A percentile compares a stretch with the other conserved stretches of the same genome.
phyloP scores from a whole-genome alignment of 1,284 basidiomycete genomes.

The Fomitopsis schrenkii region DNA sequence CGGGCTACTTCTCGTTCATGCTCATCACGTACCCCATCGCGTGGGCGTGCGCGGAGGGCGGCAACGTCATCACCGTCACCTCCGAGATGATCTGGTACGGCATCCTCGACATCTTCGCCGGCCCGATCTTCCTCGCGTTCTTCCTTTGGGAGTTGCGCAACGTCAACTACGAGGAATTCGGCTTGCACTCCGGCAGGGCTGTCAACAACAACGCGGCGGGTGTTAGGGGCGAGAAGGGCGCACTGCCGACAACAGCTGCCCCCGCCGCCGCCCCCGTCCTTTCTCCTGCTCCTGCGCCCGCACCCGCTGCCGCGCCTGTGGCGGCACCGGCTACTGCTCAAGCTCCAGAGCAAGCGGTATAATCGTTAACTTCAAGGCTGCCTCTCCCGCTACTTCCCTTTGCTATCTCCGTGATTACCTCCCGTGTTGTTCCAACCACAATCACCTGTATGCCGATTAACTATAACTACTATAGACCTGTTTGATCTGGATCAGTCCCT shows the following conservation, averaged over 20 bases:
- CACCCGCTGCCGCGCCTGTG: not conserved
- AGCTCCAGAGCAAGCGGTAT: not conserved
- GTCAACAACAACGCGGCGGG: constrained; percentile 16
- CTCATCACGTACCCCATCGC: not conserved
- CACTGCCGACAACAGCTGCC: not conserved
- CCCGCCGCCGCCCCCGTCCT: not conserved
- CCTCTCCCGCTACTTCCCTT: too few relatives aligned
- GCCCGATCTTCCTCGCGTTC: constrained; percentile 41
- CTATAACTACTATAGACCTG: too few relatives aligned
- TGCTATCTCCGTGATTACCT: not conserved
- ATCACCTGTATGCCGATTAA: too few relatives aligned
- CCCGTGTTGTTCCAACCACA: too few relatives aligned
- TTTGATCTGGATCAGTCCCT: too few relatives aligned
- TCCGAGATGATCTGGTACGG: constrained; percentile 1
- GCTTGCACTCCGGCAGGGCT: constrained; percentile 23
- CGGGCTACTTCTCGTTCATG: constrained; percentile 25
- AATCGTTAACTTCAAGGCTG: not conserved
- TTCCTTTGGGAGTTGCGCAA: constrained; percentile 27
- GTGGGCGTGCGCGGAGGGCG: not conserved
- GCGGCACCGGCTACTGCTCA: not conserved
- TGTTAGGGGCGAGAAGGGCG: not conserved
- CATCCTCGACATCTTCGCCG: constrained; percentile 42
- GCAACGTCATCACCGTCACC: constrained; percentile 1
- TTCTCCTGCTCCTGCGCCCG: not conserved
- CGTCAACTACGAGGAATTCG: constrained; percentile 24